Percentiles rank a stretch among this genome's conserved stretches.
Conservation (phyloP, 148 eudicot species). For the Vaccinium corymbosum region DNA sequence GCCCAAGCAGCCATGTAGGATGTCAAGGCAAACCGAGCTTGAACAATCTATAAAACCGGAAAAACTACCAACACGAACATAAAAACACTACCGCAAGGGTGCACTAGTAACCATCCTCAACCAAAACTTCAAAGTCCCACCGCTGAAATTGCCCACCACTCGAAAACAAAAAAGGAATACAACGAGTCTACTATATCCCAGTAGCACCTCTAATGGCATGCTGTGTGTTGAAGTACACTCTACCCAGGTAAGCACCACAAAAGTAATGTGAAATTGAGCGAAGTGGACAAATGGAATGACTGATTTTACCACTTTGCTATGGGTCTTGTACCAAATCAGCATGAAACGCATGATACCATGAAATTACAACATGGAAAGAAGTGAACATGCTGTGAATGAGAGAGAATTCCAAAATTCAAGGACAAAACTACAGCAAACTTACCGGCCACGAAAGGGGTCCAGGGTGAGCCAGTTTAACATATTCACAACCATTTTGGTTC, state of each 20-base stretch:
- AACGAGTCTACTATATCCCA: neutral
- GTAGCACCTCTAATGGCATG: neutral
- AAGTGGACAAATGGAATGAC: neutral
- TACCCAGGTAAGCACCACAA: neutral
- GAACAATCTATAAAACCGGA: no score
- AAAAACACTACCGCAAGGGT: neutral
- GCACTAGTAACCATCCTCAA: neutral
- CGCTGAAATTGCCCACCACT: neutral
- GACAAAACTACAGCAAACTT: slow-evolving; percentile 25
- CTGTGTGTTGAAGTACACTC: neutral
- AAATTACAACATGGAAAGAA: neutral
- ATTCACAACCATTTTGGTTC: slow-evolving; percentile 15
- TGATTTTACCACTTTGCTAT: neutral
- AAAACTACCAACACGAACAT: neutral
- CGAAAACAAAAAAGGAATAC: neutral
- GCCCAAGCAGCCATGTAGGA: neutral
- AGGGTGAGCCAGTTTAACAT: slow-evolving; percentile 9
- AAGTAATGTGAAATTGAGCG: neutral
- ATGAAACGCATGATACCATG: neutral
- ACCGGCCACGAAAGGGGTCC: slow-evolving; percentile 56
- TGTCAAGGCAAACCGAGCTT: neutral
- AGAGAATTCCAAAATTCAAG: neutral
- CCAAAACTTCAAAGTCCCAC: slow-evolving; percentile 9
- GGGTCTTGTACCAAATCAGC: neutral
- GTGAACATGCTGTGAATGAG: neutral